phyloP scores from a whole-genome alignment of 495 filamentous ascomycete species.

The Jackrogersella minutella region DNA sequence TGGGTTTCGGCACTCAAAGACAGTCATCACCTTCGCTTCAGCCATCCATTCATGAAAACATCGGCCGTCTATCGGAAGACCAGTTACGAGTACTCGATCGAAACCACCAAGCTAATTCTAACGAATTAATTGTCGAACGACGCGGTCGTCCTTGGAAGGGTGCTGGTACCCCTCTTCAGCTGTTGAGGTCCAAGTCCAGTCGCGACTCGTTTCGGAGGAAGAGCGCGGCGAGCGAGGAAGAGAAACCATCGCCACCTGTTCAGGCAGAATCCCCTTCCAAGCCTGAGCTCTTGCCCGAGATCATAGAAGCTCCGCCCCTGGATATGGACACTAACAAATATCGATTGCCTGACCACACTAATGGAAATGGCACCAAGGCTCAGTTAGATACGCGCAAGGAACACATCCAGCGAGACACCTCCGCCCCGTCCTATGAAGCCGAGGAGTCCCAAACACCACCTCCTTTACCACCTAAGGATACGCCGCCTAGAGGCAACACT shows the following conservation, averaged over 20 bases:
- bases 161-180: conserved; percentile 52
- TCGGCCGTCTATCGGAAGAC: conserved; percentile 78
- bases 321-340: conserved; percentile 72
- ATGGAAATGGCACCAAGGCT: conserved; percentile 67
- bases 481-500: conserved; percentile 48
- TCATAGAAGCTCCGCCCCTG: conserved; percentile 50
- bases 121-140: conserved; percentile 60
- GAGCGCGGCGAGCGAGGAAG: conserved; percentile 30
- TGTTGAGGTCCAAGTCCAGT: conserved; percentile 46
- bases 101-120: conserved; percentile 65
- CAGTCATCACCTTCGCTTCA: conserved; percentile 53
- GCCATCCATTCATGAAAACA: conserved; percentile 52
- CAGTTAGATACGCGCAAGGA: conserved; percentile 59
- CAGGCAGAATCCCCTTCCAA: conserved; percentile 42
- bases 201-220: conserved; percentile 43
- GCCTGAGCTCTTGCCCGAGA: conserved; percentile 55
- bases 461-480: conserved; percentile 58
- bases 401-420: conserved; percentile 57
- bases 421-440: conserved; percentile 47
- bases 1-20: conserved; percentile 64
- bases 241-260: conserved; percentile 20
- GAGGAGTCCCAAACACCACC: conserved; percentile 50
- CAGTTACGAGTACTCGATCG: conserved; percentile 73
- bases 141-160: conserved; percentile 72
- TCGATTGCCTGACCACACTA: conserved; percentile 67